These are phyloP conservation scores for barrel medic (Medicago truncatula) DNA, from an alignment of 306 rosid genomes.

Conservation along the genomic window DNA sequence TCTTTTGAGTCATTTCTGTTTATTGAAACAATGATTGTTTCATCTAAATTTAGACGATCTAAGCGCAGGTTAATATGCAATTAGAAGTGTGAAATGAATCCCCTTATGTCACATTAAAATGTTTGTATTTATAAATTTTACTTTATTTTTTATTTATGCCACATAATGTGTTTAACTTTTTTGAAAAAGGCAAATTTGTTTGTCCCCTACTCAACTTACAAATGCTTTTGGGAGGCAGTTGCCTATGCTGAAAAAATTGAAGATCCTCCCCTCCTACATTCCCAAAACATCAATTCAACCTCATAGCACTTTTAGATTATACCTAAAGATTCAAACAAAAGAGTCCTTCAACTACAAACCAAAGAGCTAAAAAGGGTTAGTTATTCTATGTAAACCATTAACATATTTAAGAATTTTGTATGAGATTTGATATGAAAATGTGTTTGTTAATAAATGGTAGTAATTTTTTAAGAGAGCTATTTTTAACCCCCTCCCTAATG, in stretches of 20 bases:
- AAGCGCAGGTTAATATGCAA: too few species aligned
- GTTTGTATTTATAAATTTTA: neutral
- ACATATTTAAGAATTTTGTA: too few species aligned
- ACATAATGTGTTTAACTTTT: neutral
- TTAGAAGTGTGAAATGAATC: slow-evolving; percentile 23
- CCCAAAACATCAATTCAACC: slow-evolving; percentile 34
- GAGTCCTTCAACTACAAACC: slow-evolving; percentile 13
- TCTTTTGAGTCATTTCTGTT: too few species aligned
- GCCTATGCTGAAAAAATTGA: slow-evolving; percentile 20
- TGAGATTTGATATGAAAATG: too few species aligned
- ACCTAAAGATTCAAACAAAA: slow-evolving; percentile 37
- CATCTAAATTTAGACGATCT: neutral
- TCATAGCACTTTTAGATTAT: slow-evolving; percentile 41
- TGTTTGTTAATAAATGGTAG: neutral
- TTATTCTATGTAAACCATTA: neutral
- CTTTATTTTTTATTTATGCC: neutral
- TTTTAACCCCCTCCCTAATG: too few species aligned
- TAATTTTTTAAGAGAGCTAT: too few species aligned
- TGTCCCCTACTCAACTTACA: neutral
- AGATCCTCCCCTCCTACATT: slow-evolving; percentile 14
- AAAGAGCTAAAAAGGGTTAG: neutral
- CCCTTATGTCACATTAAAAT: neutral
- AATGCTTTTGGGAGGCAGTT: slow-evolving; percentile 7
- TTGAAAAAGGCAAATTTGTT: neutral
- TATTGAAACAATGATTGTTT: neutral